Conservation (phyloP, 2,329 filamentous ascomycete genomes). For the Diaporthe humulicola region DNA sequence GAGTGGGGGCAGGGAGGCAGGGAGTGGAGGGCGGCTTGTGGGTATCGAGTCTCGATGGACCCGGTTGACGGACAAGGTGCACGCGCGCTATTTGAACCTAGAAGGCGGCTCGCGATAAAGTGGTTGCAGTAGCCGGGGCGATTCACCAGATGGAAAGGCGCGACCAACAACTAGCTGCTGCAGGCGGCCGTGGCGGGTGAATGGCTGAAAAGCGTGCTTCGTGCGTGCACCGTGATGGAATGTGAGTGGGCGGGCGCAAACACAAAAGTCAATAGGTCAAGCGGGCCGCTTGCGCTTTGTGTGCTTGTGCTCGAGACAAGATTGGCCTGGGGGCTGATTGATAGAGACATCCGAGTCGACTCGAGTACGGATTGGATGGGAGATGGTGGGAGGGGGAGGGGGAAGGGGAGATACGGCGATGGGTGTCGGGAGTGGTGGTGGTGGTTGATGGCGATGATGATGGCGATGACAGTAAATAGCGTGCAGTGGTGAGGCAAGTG, state of each 20-base stretch:
- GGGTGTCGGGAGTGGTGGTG: neutral
- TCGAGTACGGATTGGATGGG: neutral
- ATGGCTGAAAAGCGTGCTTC: neutral
- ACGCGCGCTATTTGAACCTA: constrained; percentile 9
- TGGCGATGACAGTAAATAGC: neutral
- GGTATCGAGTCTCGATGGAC: constrained; percentile 20
- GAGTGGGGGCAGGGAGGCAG: constrained; percentile 36
- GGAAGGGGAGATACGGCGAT: neutral
- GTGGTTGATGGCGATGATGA: neutral
- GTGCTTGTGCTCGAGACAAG: constrained; percentile 22
- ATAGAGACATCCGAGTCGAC: constrained; percentile 31
- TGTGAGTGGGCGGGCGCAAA: constrained; percentile 13
- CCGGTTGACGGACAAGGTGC: constrained; percentile 10
- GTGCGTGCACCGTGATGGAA: constrained; percentile 10
- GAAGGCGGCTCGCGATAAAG: constrained; percentile 23
- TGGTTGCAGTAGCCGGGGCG: constrained; percentile 28
- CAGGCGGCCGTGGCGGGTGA: constrained; percentile 2
- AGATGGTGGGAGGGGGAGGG: neutral
- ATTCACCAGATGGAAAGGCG: constrained; percentile 9
- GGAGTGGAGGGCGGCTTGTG: constrained; percentile 24
- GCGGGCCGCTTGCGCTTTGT: constrained; percentile 17
- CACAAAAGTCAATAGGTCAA: constrained; percentile 24
- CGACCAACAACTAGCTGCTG: constrained; percentile 7
- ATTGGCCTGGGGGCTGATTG: constrained; percentile 11
- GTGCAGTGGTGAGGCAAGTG: neutral